phyloP scores from a whole-genome alignment of 2,329 filamentous ascomycete species.

The Lizonia empirigonia region DNA sequence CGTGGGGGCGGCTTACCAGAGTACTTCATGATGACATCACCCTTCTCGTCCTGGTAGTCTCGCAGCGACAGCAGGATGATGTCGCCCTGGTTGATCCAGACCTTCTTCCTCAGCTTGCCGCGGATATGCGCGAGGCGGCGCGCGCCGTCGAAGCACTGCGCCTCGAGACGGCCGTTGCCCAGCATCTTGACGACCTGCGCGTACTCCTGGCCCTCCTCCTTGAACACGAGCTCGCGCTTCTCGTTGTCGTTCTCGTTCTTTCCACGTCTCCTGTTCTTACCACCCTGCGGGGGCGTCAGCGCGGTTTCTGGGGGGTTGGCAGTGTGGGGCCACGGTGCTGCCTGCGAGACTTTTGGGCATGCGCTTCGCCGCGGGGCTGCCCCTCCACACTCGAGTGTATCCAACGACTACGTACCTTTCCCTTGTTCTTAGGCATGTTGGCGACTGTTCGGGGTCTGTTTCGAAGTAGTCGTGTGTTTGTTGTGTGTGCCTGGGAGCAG shows the following conservation, averaged over 20 bases:
- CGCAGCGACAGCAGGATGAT: conserved; percentile 73
- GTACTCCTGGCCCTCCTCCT: conserved; percentile 95
- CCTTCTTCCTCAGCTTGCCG: conserved; percentile 98
- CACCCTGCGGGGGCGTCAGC: conserved; percentile 66
- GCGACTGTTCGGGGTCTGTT: conserved; percentile 20
- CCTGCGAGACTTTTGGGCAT: background rate
- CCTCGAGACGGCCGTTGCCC: conserved; percentile 91
- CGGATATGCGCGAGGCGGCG: conserved; percentile 85
- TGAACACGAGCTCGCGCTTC: conserved; percentile 98
- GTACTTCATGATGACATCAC: conserved; percentile 95
- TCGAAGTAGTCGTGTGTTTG: conserved; percentile 13
- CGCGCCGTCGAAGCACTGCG: conserved; percentile 92
- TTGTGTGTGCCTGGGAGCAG: conserved; percentile 13
- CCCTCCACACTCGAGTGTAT: conserved; percentile 18
- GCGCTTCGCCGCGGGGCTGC: conserved; percentile 27
- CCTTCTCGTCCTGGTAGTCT: conserved; percentile 94
- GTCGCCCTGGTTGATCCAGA: conserved; percentile 93
- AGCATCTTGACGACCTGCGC: conserved; percentile 95
- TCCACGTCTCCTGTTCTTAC: conserved; percentile 97
- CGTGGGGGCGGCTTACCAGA: conserved; percentile 25
- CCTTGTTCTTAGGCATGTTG: conserved; percentile 98
- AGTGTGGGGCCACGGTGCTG: too few species aligned
- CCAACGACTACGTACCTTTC: conserved; percentile 78
- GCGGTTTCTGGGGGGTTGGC: conserved; percentile 25
- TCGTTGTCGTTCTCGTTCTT: conserved; percentile 98